These are phyloP conservation scores for Suhomyces choctaworum DNA, from an alignment of 1,139 yeast species.

Conservation along the genomic window DNA sequence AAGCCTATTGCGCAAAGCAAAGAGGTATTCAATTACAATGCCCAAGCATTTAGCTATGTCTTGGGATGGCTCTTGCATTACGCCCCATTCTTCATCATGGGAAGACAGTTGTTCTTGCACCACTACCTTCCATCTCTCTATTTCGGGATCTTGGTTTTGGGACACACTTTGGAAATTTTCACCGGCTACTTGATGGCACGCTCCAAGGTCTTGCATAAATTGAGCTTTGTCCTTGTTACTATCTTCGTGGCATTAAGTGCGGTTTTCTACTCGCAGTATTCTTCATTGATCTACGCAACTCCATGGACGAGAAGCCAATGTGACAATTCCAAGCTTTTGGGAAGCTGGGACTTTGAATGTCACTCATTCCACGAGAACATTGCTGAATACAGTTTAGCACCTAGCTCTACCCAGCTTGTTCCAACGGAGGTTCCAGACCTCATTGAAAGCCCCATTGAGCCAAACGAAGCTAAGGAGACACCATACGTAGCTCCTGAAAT, in stretches of 20 bases:
- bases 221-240: conserved; percentile 42
- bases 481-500: conserved; percentile 13
- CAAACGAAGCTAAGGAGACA: conserved; percentile 28
- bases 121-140: conserved; percentile 91
- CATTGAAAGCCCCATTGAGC: conserved; percentile 18
- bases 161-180: conserved; percentile 75
- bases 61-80: conserved; percentile 86
- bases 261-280: conserved; percentile 60
- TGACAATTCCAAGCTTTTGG: conserved; percentile 55
- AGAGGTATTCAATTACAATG: conserved; percentile 68
- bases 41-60: conserved; percentile 65
- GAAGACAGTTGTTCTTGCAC: conserved; percentile 88
- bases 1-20: conserved; percentile 47
- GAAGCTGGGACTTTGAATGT: conserved; percentile 88
- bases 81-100: conserved; percentile 89
- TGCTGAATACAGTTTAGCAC: conserved; percentile 25
- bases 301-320: conserved; percentile 79
- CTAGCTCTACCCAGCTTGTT: conserved; percentile 3
- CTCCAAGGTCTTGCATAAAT: conserved; percentile 32
- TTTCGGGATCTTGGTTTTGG: conserved; percentile 82
- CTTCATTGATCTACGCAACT: conserved; percentile 77
- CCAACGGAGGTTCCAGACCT: conserved; percentile 6
- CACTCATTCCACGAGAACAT: conserved; percentile 44
- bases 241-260: conserved; percentile 52
- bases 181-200: conserved; percentile 48